Evolutionary conservation across 129 eudicot species (phyloP).

Genomic region (Ambrosia artemisiifolia): DNA sequence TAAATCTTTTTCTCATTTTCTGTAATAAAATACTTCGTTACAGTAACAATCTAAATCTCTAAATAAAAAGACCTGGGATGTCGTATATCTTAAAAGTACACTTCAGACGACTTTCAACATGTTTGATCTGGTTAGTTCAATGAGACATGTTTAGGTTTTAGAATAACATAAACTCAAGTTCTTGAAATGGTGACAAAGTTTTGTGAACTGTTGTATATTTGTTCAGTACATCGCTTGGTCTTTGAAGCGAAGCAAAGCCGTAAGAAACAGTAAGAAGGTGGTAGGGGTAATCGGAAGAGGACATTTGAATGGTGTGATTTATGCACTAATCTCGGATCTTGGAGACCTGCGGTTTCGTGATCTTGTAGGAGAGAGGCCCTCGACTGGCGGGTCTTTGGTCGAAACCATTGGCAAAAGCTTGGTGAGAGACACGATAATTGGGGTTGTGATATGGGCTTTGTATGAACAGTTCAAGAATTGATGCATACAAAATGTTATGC

Average conservation of each 20-base stretch:
- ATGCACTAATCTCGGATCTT: conserved; percentile 68
- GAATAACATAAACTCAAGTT: neutral
- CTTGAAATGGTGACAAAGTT: neutral
- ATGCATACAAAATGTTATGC: neutral
- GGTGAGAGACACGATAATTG: conserved; percentile 81
- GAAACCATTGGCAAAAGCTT: conserved; percentile 39
- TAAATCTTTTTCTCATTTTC: neutral
- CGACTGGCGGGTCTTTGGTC: conserved; percentile 45
- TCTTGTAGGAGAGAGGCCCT: conserved; percentile 59
- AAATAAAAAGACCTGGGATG: no score
- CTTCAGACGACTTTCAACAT: neutral
- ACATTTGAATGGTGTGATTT: conserved; percentile 86
- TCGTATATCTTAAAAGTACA: neutral
- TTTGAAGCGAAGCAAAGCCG: conserved; percentile 93
- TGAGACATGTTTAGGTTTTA: neutral
- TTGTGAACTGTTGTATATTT: neutral
- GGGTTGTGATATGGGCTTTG: conserved; percentile 66
- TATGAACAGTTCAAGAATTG: conserved; percentile 60
- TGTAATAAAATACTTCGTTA: neutral
- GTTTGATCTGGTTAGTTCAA: neutral
- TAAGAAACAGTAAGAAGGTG: conserved; percentile 69
- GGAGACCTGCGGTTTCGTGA: conserved; percentile 86
- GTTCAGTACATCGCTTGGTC: conserved; percentile 92
- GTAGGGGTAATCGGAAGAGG: conserved; percentile 95
- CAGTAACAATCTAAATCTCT: neutral